Evolutionary conservation across 306 rosid species (phyloP).

Genomic region (Luffa aegyptiaca): DNA sequence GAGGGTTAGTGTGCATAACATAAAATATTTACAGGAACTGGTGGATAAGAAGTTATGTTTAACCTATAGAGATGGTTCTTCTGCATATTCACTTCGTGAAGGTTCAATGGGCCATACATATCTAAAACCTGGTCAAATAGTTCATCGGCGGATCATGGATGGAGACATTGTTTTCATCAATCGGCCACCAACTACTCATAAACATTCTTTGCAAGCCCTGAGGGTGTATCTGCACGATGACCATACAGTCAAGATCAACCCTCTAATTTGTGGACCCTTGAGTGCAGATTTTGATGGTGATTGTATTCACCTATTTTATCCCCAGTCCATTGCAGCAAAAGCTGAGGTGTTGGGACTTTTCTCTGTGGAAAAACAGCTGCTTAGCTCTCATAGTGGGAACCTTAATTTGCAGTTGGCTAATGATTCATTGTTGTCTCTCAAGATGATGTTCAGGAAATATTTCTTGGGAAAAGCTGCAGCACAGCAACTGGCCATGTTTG

Average conservation of each 20-base stretch:
- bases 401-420: conserved; percentile 61
- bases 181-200: conserved; percentile 92
- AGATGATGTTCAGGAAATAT: conserved; percentile 39
- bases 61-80: conserved; percentile 57
- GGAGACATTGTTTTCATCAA: conserved; percentile 88
- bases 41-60: conserved; percentile 75
- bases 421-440: conserved; percentile 67
- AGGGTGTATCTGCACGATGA: conserved; percentile 78
- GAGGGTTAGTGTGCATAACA: conserved; percentile 61
- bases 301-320: conserved; percentile 82
- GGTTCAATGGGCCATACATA: conserved; percentile 81
- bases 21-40: conserved; percentile 55
- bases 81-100: conserved; percentile 78
- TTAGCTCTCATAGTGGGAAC: conserved; percentile 87
- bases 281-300: conserved; percentile 97
- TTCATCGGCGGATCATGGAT: conserved; percentile 85
- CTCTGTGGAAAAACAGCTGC: conserved; percentile 77
- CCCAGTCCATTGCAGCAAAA: conserved; percentile 83
- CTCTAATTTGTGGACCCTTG: conserved; percentile 88
- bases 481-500: conserved; percentile 76
- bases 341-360: conserved; percentile 92
- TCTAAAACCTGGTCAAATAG: conserved; percentile 70
- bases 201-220: conserved; percentile 88
- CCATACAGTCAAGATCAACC: conserved; percentile 83
- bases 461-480: conserved; percentile 40